Evolutionary conservation across 768 basidiomycete species (phyloP), one percentile per base, ranked within the genome.

Genomic region (Phanerodontia chrysosporium): DNA sequence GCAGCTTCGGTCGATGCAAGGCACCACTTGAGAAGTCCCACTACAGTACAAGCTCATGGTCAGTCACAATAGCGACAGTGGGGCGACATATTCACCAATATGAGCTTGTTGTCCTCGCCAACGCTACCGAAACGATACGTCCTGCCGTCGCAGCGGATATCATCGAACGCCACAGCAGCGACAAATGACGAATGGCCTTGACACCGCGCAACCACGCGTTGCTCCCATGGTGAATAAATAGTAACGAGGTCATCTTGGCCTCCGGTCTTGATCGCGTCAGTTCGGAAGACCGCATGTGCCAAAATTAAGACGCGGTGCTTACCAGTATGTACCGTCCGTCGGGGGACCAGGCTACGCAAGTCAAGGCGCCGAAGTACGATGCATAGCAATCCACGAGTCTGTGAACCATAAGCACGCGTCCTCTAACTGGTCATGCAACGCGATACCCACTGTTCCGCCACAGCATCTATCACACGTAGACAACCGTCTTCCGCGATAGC

Each of bases 131-230:
- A 98, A 8, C 96, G 83, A 68, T 98, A 96, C 44, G 93, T 92
- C 32, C 95, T 81, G 28, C 89, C 89, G 64, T 95, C 92, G 64
- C 92, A 92, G 21, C 89, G 83, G 29, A 86, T 76, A n/a, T 89
- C 86, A 70, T 99, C 97, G 69, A 98, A 98, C 1, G 89, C 87
- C 18, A 98, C 82, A 12, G 85, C 80, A 0, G 92, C 89, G 7
- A 99, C 91, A 68, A 97, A 98, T 1, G 93, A 95, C 0, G 92
- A 91, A 69, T 99, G 97, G 0, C 97, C 97, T 72, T 97, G 95
- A 74, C 97, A 98, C 57, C 95, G 83, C 4, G 97, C 97, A 10
- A 99, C 85, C 6, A 98, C 86, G 2, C 95, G 85, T 69, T 93
- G 89, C 70, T 98, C 97, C 83, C 88, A 90, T 0, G 95, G 94